Base-by-base conservation (phyloP, 2,329 filamentous ascomycete species). In the Dactylella cylindrospora region DNA sequence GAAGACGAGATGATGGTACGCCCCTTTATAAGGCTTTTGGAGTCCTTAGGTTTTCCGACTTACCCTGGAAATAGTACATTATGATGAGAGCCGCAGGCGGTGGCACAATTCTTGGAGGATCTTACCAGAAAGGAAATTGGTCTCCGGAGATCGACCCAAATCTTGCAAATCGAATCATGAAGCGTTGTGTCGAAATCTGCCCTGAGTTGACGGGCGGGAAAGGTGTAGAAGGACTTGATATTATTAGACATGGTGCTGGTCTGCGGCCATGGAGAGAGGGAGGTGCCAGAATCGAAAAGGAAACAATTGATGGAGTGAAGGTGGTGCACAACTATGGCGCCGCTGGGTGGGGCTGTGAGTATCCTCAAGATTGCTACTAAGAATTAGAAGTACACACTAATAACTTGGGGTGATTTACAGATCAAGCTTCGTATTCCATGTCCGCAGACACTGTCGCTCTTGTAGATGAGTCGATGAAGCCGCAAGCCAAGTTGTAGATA, bases 281-380 rank as follows among this genome's bases (percentile, higher is more conserved):
- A 1, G 90, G 90, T 0, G 82, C 88, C 15, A 79, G 90, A 54
- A 76, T 95, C 10, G 89, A 94, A 73, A 84, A 77, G 70, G 85
- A 90, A 71, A 76, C 74, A 65, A 79, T 88, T 36, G 74, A 78
- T 44, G 83, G 80, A 5, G 78, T 81, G 2, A 79, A 79, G 72
- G 79, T 90, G n/a, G 84, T 93, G 49, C 88, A 91, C 71, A 86
- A 88, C 68, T 90, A 90, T 67, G 87, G 86, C 0, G 86, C 90
- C 71, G 84, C 82, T 1, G 86, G 86, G 1, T 89, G 85, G 78
- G 90, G 90, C 8, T 95, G 79, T 69, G 76, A 78, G 72, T 67
- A 19, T 26, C 46, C 31, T 8, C 23, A 12, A 26, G 26, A 31
- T 28, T 31, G 5, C 13, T n/a, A 10, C 5, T 25, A n/a, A 22